phyloP scores from a whole-genome alignment of 2,329 filamentous ascomycete genomes.

The Elsinoe ampelina region DNA sequence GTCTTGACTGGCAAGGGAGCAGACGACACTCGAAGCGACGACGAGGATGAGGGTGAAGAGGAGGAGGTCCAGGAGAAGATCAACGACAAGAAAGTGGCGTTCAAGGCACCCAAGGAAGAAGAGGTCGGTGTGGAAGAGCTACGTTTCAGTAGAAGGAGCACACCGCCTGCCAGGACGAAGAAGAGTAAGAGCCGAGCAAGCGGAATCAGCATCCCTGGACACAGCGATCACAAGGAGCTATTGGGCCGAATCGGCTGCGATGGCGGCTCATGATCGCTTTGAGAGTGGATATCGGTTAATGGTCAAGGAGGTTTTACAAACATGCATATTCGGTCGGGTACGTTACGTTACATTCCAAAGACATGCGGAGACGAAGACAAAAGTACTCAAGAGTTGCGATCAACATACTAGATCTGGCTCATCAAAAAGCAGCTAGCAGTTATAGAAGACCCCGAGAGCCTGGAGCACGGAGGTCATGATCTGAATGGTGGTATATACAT shows the following conservation, averaged over 20 bases:
- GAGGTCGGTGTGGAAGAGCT: conserved; percentile 67
- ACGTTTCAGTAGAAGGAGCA: conserved; percentile 46
- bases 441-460: background rate
- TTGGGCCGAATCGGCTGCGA: conserved; percentile 76
- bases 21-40: conserved; percentile 81
- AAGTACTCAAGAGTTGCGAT: background rate
- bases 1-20: conserved; percentile 69
- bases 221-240: conserved; percentile 70
- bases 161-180: conserved; percentile 30
- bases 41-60: conserved; percentile 61
- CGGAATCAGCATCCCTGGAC: conserved; percentile 55
- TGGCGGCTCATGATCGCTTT: conserved; percentile 34
- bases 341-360: background rate
- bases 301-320: background rate
- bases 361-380: conserved; percentile 1
- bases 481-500: background rate
- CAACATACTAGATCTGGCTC: background rate
- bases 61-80: conserved; percentile 34
- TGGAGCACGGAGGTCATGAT: background rate
- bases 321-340: background rate
- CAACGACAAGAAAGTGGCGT: conserved; percentile 18
- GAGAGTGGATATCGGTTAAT: background rate
- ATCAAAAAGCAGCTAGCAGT: background rate
- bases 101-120: conserved; percentile 43
- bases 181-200: conserved; percentile 41